phyloP scores from a whole-genome alignment of 257 asterid genomes.

The Paulownia fortunei region DNA sequence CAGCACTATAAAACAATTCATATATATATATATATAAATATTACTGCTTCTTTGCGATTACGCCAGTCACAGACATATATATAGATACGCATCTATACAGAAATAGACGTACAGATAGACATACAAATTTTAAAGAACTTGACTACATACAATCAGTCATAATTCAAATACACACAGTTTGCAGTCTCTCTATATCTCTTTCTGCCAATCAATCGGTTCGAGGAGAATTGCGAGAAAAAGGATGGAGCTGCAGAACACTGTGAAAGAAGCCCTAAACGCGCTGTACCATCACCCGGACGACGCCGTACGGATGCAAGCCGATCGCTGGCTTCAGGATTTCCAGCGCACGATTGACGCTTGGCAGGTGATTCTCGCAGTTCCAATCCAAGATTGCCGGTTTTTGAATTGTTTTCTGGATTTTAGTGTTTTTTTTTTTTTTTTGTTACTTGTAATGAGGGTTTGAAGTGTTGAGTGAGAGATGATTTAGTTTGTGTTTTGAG shows the following conservation, averaged over 20 bases:
- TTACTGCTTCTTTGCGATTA: too few relatives aligned
- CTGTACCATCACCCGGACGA: constrained; percentile 96
- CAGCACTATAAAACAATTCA: constrained; percentile 14
- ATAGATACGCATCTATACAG: neutral
- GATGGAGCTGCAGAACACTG: constrained; percentile 97
- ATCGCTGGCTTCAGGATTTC: constrained; percentile 97
- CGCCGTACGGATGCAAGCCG: constrained; percentile 93
- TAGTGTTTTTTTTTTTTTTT: constrained; percentile 17
- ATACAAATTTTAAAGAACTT: constrained; percentile 27
- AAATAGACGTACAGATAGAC: constrained; percentile 26
- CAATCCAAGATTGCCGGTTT: neutral
- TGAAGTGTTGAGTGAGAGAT: constrained; percentile 21
- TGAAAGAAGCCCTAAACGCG: constrained; percentile 99
- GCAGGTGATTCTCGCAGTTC: constrained; percentile 66
- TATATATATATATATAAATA: neutral
- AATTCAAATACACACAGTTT: constrained; percentile 14
- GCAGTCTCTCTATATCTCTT: constrained; percentile 15
- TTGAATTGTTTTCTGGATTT: constrained; percentile 13
- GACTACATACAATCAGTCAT: constrained; percentile 28
- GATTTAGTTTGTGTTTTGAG: constrained; percentile 8
- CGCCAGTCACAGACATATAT: too few relatives aligned
- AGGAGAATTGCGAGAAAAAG: constrained; percentile 5
- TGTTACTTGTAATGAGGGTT: constrained; percentile 33
- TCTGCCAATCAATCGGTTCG: constrained; percentile 34
- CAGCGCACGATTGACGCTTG: constrained; percentile 98